These are phyloP conservation scores for Puccinia polysora DNA, from an alignment of 1,284 basidiomycete species.

Conservation along the genomic window DNA sequence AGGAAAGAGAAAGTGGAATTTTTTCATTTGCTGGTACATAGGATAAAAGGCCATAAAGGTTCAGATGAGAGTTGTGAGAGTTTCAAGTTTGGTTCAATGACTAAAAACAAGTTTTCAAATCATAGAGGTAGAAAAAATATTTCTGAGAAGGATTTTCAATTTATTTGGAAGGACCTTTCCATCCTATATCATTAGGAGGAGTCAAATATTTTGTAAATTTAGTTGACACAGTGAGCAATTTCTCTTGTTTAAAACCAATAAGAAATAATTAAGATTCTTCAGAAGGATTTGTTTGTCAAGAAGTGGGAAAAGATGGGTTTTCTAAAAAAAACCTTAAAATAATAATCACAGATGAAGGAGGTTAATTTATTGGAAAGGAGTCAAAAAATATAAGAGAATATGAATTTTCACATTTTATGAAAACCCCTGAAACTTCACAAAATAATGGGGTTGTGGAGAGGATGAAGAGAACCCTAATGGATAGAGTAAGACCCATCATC, in stretches of 20 bases:
- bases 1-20: not conserved
- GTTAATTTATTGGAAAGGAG: too few species aligned
- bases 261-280: not conserved
- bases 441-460: not conserved
- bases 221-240: not conserved
- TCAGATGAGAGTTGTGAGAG: not conserved
- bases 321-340: not conserved
- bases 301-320: not conserved
- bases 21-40: not conserved
- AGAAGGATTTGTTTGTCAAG: not conserved
- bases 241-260: not conserved
- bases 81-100: not conserved
- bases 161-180: not conserved
- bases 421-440: not conserved
- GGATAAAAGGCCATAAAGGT: not conserved
- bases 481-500: not conserved
- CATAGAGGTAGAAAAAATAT: not conserved
- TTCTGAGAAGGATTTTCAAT: not conserved
- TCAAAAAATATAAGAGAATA: not conserved
- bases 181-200: not conserved
- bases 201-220: not conserved
- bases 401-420: not conserved
- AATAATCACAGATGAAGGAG: too few species aligned
- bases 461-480: not conserved
- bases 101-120: not conserved